Evolutionary conservation across 2,329 filamentous ascomycete genomes (phyloP).

Genomic region (Emergomyces pasteurianus): DNA sequence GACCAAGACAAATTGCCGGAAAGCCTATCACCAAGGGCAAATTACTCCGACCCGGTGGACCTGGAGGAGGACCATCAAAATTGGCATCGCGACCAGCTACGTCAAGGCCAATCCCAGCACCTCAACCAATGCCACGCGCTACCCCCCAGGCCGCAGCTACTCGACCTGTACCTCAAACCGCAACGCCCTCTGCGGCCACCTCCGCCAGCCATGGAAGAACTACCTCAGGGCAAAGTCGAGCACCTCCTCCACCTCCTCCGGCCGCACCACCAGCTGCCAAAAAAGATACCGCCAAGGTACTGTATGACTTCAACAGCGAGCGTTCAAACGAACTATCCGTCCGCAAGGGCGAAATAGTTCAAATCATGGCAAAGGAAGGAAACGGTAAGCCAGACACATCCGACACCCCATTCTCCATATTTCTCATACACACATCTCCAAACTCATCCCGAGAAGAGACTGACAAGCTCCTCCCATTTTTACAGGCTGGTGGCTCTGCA

Average conservation of each 20-base stretch:
- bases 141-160: conserved; percentile 17
- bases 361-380: conserved; percentile 85
- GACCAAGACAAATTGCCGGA: conserved; percentile 71
- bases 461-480: conserved; percentile 12
- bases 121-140: conserved; percentile 19
- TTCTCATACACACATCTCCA: neutral
- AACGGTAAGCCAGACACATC: conserved; percentile 57
- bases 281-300: conserved; percentile 73
- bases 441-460: neutral
- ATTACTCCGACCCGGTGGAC: conserved; percentile 82
- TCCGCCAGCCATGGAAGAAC: conserved; percentile 41
- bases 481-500: conserved; percentile 90
- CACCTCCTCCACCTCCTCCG: conserved; percentile 55
- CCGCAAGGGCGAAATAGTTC: conserved; percentile 64
- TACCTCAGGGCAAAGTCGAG: conserved; percentile 43
- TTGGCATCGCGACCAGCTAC: conserved; percentile 40
- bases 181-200: conserved; percentile 21
- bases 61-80: conserved; percentile 66
- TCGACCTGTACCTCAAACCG: conserved; percentile 38
- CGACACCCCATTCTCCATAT: neutral
- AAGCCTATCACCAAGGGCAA: conserved; percentile 90
- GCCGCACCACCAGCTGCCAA: conserved; percentile 46
- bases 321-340: conserved; percentile 77
- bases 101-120: conserved; percentile 25
- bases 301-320: conserved; percentile 85